Percentiles rank a stretch among this genome's conserved stretches.
Conservation (phyloP, 257 asterid genomes). For the Capsicum baccatum region DNA sequence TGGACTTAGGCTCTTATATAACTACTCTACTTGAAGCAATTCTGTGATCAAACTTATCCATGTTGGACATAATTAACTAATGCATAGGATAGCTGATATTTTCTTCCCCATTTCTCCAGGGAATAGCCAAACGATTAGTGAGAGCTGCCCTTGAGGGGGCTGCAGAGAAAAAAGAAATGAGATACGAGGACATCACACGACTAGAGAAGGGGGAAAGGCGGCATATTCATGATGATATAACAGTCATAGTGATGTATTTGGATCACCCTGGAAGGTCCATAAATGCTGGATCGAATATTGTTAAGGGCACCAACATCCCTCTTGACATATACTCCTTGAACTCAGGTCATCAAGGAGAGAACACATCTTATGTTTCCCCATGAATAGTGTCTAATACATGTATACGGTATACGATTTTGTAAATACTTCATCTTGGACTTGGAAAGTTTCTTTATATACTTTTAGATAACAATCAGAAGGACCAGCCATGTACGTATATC, state of each 20-base stretch:
- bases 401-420: constrained; percentile 18
- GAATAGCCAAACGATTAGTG: constrained; percentile 50
- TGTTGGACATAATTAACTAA: constrained; percentile 3
- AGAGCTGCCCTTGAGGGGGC: constrained; percentile 50
- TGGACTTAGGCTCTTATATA: not conserved
- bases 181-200: constrained; percentile 44
- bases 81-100: not conserved
- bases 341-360: constrained; percentile 33
- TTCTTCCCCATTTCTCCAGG: constrained; percentile 35
- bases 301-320: constrained; percentile 38
- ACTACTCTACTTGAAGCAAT: constrained; percentile 5
- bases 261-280: constrained; percentile 37
- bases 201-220: constrained; percentile 47
- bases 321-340: constrained; percentile 47
- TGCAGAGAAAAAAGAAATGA: constrained; percentile 50
- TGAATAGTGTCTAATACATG: constrained; percentile 7
- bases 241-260: constrained; percentile 47
- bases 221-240: constrained; percentile 47
- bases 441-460: not conserved
- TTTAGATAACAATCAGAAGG: not conserved
- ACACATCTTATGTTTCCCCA: constrained; percentile 32
- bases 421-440: constrained; percentile 18
- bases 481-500: constrained; percentile 14
- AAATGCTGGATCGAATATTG: constrained; percentile 5
- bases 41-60: not conserved